These are phyloP conservation scores for Gypsophila paniculata DNA, from an alignment of 179 eudicot species.

Conservation along the genomic window DNA sequence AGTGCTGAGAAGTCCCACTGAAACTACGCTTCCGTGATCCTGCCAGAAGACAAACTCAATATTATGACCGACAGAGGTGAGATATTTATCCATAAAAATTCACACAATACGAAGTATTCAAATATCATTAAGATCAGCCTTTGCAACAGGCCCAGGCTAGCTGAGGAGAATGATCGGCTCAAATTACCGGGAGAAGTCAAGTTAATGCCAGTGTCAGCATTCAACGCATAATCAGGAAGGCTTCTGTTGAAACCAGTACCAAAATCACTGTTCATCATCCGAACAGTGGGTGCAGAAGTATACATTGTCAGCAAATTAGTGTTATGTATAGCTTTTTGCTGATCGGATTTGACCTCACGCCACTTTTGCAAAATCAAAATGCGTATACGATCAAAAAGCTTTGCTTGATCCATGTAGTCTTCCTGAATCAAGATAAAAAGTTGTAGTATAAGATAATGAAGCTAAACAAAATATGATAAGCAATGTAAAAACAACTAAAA, in stretches of 20 bases:
- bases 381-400: conserved; percentile 26
- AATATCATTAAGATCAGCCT: conserved; percentile 20
- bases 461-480: not conserved
- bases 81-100: not conserved
- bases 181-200: conserved; percentile 21
- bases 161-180: conserved; percentile 19
- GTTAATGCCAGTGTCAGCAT: conserved; percentile 22
- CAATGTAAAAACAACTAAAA: not conserved
- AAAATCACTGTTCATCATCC: conserved; percentile 17
- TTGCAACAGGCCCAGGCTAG: conserved; percentile 18
- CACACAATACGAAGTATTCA: not conserved
- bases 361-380: conserved; percentile 23
- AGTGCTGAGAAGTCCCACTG: conserved; percentile 25
- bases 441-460: not conserved
- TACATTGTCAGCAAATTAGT: conserved; percentile 24
- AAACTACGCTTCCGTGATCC: conserved; percentile 36
- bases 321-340: conserved; percentile 17
- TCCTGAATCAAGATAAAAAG: conserved; percentile 25
- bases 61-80: conserved; percentile 13
- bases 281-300: conserved; percentile 18
- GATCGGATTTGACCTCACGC: conserved; percentile 22
- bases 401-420: conserved; percentile 31
- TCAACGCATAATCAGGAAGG: conserved; percentile 19
- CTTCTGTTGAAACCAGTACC: conserved; percentile 18
- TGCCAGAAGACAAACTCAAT: conserved; percentile 20